A percentile compares a stretch with the other conserved stretches of the same genome.
Evolutionary conservation across 805 yeast species (phyloP).

Genomic region (Millerozyma acaciae): DNA sequence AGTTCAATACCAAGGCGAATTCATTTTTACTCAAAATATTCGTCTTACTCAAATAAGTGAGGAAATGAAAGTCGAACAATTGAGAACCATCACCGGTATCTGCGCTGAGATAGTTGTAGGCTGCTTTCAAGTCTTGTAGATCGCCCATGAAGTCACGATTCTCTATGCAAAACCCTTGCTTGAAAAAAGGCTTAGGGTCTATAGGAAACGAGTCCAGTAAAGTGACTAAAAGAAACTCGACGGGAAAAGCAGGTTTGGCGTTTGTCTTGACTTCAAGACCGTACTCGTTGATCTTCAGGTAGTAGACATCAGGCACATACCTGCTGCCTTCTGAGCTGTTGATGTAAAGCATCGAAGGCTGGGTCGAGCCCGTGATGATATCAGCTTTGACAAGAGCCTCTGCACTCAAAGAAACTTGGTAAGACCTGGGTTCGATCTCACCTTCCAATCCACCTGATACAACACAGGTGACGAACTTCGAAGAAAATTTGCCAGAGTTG

Average conservation of each 20-base stretch:
- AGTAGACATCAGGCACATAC: slow-evolving; percentile 93
- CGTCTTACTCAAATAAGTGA: slow-evolving; percentile 53
- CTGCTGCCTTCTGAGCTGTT: slow-evolving; percentile 68
- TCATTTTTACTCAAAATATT: slow-evolving; percentile 60
- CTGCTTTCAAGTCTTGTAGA: slow-evolving; percentile 58
- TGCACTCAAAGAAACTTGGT: slow-evolving; percentile 84
- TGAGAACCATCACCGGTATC: slow-evolving; percentile 25
- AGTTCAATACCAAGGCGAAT: slow-evolving; percentile 43
- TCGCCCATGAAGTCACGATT: slow-evolving; percentile 75
- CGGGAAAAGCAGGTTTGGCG: slow-evolving; percentile 90
- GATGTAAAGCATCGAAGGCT: slow-evolving; percentile 82
- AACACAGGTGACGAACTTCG: slow-evolving; percentile 91
- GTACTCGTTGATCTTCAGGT: slow-evolving; percentile 81
- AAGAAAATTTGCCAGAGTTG: slow-evolving; percentile 63
- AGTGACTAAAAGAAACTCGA: slow-evolving; percentile 83
- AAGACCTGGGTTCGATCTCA: slow-evolving; percentile 85
- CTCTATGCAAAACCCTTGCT: slow-evolving; percentile 64
- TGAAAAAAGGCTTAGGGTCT: slow-evolving; percentile 50
- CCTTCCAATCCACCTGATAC: slow-evolving; percentile 84
- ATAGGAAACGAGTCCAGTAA: slow-evolving; percentile 91
- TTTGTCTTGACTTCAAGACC: slow-evolving; percentile 80
- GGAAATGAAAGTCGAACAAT: slow-evolving; percentile 73
- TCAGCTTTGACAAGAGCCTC: slow-evolving; percentile 87
- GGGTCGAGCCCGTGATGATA: slow-evolving; percentile 80
- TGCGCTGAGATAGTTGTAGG: slow-evolving; percentile 48